Evolutionary conservation across 176 grass and related monocot genomes (phyloP).

Genomic region (Urochloa ruziziensis): DNA sequence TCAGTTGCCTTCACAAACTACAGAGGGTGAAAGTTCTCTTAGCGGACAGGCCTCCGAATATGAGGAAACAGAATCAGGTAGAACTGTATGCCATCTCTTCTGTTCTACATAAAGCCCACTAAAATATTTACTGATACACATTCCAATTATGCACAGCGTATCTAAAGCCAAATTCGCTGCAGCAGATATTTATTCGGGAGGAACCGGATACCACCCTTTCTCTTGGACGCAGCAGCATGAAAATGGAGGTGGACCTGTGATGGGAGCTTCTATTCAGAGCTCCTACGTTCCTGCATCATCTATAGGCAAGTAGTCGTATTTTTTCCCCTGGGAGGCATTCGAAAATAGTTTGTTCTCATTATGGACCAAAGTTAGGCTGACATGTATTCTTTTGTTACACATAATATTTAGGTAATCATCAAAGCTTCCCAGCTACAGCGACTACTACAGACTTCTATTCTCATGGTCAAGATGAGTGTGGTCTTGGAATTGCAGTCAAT

Average conservation of each 20-base stretch:
- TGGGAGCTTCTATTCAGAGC: constrained; percentile 29
- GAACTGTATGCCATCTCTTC: constrained; percentile 35
- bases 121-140: constrained; percentile 91
- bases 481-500: constrained; percentile 48
- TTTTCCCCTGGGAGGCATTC: constrained; percentile 11
- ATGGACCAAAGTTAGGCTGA: constrained; percentile 1
- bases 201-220: constrained; percentile 93
- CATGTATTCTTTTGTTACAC: constrained; percentile 25
- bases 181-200: constrained; percentile 86
- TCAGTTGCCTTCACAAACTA: constrained; percentile 79
- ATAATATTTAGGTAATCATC: constrained; percentile 54
- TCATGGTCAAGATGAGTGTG: constrained; percentile 47
- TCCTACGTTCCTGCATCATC: constrained; percentile 34
- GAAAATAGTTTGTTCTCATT: constrained; percentile 14
- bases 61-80: constrained; percentile 97
- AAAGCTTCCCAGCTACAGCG: constrained; percentile 36
- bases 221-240: constrained; percentile 75
- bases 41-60: constrained; percentile 86
- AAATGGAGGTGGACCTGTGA: constrained; percentile 87
- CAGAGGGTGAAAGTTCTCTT: constrained; percentile 81
- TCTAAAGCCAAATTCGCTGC: constrained; percentile 99
- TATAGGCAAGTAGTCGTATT: constrained; percentile 37
- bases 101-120: constrained; percentile 53
- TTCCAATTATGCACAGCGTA: constrained; percentile 98
- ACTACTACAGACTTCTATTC: constrained; percentile 47